A percentile compares a stretch with the other conserved stretches of the same genome.
phyloP scores from a whole-genome alignment of 192 early-diverging fungal species.

The Spinellus fusiger region DNA sequence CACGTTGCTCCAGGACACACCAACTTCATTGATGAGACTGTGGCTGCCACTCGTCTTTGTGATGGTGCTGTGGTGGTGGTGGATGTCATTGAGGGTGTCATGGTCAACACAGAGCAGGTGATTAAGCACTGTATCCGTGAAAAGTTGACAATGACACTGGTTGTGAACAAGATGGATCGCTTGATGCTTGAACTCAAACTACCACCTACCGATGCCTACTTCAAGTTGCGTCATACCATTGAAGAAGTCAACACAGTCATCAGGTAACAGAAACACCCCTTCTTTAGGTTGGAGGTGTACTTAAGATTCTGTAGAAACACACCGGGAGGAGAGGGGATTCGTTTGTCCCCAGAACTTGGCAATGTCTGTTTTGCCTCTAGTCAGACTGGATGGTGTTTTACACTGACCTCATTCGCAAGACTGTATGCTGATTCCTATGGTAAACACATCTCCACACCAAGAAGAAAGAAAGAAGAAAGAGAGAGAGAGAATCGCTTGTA shows the following conservation, averaged over 20 bases:
- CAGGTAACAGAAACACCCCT: slow-evolving; percentile 23
- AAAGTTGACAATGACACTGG: slow-evolving; percentile 71
- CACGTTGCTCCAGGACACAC: slow-evolving; percentile 62
- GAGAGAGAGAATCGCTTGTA: not conserved
- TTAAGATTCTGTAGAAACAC: slow-evolving; percentile 14
- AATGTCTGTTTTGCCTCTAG: slow-evolving; percentile 94
- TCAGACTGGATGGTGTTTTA: slow-evolving; percentile 91
- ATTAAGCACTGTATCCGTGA: slow-evolving; percentile 80
- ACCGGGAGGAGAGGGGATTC: slow-evolving; percentile 52
- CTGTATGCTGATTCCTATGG: slow-evolving; percentile 80
- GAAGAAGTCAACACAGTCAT: slow-evolving; percentile 93
- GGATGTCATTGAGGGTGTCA: slow-evolving; percentile 94
- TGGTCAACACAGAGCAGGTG: slow-evolving; percentile 86
- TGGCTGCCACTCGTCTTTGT: slow-evolving; percentile 75
- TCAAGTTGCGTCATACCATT: slow-evolving; percentile 91
- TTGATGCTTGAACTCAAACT: slow-evolving; percentile 93
- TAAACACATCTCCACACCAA: slow-evolving; percentile 17
- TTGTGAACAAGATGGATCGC: slow-evolving; percentile 99
- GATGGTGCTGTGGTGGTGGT: slow-evolving; percentile 93
- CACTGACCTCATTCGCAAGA: slow-evolving; percentile 85
- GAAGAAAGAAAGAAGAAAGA: not conserved
- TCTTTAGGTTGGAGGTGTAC: not conserved
- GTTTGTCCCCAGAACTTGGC: slow-evolving; percentile 88
- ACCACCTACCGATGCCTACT: slow-evolving; percentile 94
- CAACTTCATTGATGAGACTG: slow-evolving; percentile 91